Base-by-base conservation (phyloP, 768 basidiomycete genomes). In the Dacryopinax primogenitus region DNA sequence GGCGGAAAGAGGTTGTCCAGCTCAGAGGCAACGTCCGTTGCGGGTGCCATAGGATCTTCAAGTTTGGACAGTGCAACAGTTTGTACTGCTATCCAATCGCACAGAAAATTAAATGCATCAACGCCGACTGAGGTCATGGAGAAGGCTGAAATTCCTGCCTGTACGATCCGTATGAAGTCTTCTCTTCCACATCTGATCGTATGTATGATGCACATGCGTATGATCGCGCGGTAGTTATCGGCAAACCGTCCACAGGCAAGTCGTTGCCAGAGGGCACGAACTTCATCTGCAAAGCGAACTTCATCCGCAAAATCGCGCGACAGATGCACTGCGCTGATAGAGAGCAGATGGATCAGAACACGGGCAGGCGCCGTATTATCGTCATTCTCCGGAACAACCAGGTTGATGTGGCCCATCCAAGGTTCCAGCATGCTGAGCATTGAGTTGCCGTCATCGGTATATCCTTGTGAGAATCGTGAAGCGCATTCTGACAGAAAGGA, bases 21-120 rank as follows among this genome's bases (percentile, higher is more conserved):
- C 26, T 58, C 51, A 9, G 13, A 15, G 9, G 11, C 26, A 9
- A 18, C 18, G 26, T 30, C 26, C 15, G 30, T 32, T 84, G 92
- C 79, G 87, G 94, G 94, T 44, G 87, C 84, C 33, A 83, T 81
- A 21, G 93, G 91, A 68, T 90, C 88, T 58, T 94, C 85, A 67
- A 94, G 80, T 37, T 83, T 83, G 74, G 88, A 90, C n/a, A 96
- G 26, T 11, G 7, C 51, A 32, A 58, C 32, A 13, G 51, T 58
- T 21, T 58, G 51, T 2, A 58, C 51, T 3, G 51, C 21, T 58
- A 58, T 58, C 26, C 51, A 30, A 18, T 88, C 86, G 63, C 89
- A 90, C 6, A 97, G 80, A 69, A 85, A 92, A 0, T 91, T 87
- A 23, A 95, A 58, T 3, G 51, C 51, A 30, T 58, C 51, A 9